A percentile compares a stretch with the other conserved stretches of the same genome.
Conservation (phyloP, 1,139 yeast genomes). For the Zygosaccharomyces sapae region DNA sequence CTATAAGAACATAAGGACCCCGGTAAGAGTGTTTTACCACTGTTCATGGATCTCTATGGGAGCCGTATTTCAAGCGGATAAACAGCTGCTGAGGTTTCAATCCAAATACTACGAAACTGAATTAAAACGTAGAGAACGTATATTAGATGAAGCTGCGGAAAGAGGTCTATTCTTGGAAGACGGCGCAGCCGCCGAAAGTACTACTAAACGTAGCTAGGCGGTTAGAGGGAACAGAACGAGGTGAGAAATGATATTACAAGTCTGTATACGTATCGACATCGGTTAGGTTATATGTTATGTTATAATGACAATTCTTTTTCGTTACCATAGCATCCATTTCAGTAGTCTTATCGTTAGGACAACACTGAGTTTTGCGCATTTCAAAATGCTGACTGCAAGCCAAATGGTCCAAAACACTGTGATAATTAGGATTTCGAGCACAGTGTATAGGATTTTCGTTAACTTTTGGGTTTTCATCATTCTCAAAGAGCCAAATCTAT, state of each 20-base stretch:
- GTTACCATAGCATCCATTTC: conserved; percentile 42
- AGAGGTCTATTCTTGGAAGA: conserved; percentile 42
- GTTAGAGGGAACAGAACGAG: not conserved
- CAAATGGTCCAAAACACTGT: conserved; percentile 62
- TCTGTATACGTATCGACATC: not conserved
- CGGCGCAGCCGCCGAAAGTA: conserved; percentile 26
- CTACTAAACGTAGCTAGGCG: conserved; percentile 14
- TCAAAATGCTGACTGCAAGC: conserved; percentile 60
- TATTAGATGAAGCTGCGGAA: conserved; percentile 43
- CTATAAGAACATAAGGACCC: conserved; percentile 38
- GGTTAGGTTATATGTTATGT: too few relatives aligned
- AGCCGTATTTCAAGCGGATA: conserved; percentile 41
- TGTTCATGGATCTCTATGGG: conserved; percentile 41
- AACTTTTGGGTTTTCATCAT: conserved; percentile 35
- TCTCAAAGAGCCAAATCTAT: conserved; percentile 44
- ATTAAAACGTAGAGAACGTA: conserved; percentile 32
- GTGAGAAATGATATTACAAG: not conserved
- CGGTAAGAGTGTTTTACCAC: conserved; percentile 40
- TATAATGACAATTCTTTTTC: conserved; percentile 1
- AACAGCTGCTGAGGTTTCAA: conserved; percentile 38
- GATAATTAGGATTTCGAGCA: conserved; percentile 56
- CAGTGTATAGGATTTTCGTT: conserved; percentile 42
- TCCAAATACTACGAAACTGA: conserved; percentile 36
- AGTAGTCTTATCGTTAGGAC: conserved; percentile 41
- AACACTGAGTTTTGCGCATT: conserved; percentile 40